Base-by-base conservation (phyloP, 176 grass and related monocot genomes). In the Lolium rigidum region DNA sequence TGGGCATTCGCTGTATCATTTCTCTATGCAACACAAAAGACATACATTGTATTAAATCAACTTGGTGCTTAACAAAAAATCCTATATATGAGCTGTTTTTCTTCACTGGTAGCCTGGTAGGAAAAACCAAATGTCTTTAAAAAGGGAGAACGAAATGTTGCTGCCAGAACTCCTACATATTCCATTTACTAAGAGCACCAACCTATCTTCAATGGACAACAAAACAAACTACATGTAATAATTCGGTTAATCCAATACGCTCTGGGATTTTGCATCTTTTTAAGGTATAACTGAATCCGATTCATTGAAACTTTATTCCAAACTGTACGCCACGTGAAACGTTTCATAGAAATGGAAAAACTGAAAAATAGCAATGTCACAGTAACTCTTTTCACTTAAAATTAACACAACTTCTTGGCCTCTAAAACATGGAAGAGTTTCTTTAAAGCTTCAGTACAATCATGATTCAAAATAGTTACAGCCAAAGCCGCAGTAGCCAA, bases 261-360 rank as follows among this genome's bases (percentile, higher is more conserved):
- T 31, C 26, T 35, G 35, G 14, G 5, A 67, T 80, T 89, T 80
- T 74, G 83, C 76, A 89, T 47, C 21, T 84, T 72, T 84, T 49
- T 66, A 80, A 84, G 82, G 87, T 80, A 84, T 84, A 89, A 84
- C 12, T 80, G 67, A 85, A 75, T 85, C 68, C 55, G 47, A 35
- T 74, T 62, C 87, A 67, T 7, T 35, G 1, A 57, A 84, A 89
- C 82, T 84, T 89, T 80, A 74, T 89, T 84, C 56, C 68, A 80
- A 80, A 66, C 56, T 17, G 24, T 16, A 48, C 57, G 6, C 4
- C 46, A 9, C 15, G 59, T 68, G 47, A 89, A 65, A 80, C 1
- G 26, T 69, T 70, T 20, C 57, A 55, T 16, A 24, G 48, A 67
- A 64, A 64, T 12, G 44, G 47, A 58, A 75, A 67, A 9, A 7